Base-by-base conservation (phyloP, 164 flowering plant species). In the Paratinospora sagittata region DNA sequence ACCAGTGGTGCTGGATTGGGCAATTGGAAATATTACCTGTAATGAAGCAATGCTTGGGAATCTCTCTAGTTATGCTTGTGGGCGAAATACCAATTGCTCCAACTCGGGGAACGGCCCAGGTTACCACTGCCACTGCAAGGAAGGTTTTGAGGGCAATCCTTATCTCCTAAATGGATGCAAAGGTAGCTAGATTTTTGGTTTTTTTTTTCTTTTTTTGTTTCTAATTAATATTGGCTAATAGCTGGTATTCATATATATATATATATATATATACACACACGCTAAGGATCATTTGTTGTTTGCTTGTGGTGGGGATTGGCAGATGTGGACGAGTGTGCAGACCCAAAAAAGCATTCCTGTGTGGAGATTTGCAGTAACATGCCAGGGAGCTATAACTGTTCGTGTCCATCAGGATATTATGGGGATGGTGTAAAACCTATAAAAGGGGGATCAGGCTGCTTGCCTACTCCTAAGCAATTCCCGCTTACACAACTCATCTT, bases 131-230 rank as follows among this genome's bases (percentile, higher is more conserved):
- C 58, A 23, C 27, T 70, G 73, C 52, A 47, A 37, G 9, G 37
- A 39, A 16, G 73, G 73, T 14, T 70, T 34, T 36, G 66, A 60
- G 30, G 73, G 73, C 21, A 70, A 70, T 24, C 73, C 73, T 0
- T 62, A 70, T 41, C 73, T 70, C 34, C 65, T 19, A 21, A 17
- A 27, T 8, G 73, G 73, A 70, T 70, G 73, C 66, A 26, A 70
- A 60, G 73, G 73, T 70, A 52, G 34, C 34, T 30, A 30, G 34
- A 2, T 30, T 30, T 30, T 30, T 30, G 4, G 34, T 1, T 30
- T 30, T 30, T 30, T 30, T n/a, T n/a, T n/a, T n/a, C 34, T 4
- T 1, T 30, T 30, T 4, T 30, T 30, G 34, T 4, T 30, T 30
- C 34, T 30, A 2, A 1, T 4, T 4, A 30, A 30, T 30, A 30